phyloP scores from a whole-genome alignment of 768 basidiomycete species.

The Dentipellis fragilis region DNA sequence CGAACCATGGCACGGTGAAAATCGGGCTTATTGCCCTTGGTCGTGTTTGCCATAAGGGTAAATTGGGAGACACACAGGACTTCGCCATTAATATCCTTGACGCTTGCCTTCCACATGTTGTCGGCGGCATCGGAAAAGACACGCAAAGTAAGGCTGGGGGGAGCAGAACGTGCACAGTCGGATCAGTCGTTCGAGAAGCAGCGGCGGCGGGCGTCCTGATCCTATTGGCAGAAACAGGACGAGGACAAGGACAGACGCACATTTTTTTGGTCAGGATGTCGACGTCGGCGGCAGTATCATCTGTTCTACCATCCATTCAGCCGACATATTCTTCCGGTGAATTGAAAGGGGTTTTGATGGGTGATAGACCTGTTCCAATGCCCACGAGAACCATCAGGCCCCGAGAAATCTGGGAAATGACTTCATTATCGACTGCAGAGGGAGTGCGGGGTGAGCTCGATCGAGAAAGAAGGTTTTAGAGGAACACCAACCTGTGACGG shows the following conservation, averaged over 20 bases:
- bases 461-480: neutral
- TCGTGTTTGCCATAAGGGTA: constrained; percentile 78
- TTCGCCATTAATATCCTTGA: constrained; percentile 84
- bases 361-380: constrained; percentile 59
- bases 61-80: constrained; percentile 94
- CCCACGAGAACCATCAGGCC: constrained; percentile 90
- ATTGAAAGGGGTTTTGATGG: neutral
- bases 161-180: neutral
- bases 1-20: constrained; percentile 88
- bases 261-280: constrained; percentile 75
- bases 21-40: constrained; percentile 85
- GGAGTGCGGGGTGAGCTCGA: neutral
- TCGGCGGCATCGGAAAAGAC: constrained; percentile 57
- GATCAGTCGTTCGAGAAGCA: neutral
- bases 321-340: constrained; percentile 4
- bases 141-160: constrained; percentile 53
- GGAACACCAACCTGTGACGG: constrained; percentile 56
- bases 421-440: constrained; percentile 59
- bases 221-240: too few relatives aligned
- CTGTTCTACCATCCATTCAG: constrained; percentile 33
- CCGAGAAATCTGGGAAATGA: constrained; percentile 72
- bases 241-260: constrained; percentile 27
- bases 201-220: neutral
- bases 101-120: constrained; percentile 78
- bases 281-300: constrained; percentile 73